These are phyloP conservation scores for Pyrenophora graminea DNA, from an alignment of 2,329 filamentous ascomycete genomes.

Conservation along the genomic window DNA sequence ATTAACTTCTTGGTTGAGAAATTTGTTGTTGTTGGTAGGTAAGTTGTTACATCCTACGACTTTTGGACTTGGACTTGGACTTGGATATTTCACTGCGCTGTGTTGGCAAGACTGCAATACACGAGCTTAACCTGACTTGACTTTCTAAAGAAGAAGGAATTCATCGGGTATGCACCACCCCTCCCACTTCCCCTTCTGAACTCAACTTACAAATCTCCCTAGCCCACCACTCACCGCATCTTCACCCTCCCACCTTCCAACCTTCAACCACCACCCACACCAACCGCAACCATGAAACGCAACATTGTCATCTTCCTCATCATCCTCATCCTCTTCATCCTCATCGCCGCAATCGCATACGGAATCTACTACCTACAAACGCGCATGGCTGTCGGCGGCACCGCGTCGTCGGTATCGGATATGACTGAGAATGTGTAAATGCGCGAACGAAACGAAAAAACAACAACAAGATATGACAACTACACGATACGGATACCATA, in stretches of 20 bases:
- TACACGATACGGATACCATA: neutral
- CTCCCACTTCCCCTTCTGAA: too few species aligned
- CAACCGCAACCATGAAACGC: slow-evolving; percentile 50
- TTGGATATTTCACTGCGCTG: too few species aligned
- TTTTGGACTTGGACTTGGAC: too few species aligned
- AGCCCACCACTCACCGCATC: neutral
- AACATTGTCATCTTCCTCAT: slow-evolving; percentile 59
- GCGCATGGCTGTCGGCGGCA: slow-evolving; percentile 46
- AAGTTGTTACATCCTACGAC: too few species aligned
- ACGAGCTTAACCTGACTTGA: too few species aligned
- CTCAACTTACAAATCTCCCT: too few species aligned
- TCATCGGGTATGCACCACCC: too few species aligned
- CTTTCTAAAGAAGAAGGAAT: too few species aligned
- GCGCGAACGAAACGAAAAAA: neutral
- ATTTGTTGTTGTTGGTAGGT: slow-evolving; percentile 1
- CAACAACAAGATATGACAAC: neutral
- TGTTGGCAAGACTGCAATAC: too few species aligned
- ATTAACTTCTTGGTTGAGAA: neutral
- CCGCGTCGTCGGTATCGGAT: slow-evolving; percentile 36
- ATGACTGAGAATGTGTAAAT: slow-evolving; percentile 28
- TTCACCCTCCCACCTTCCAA: neutral
- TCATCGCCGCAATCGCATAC: slow-evolving; percentile 55
- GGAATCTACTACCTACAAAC: slow-evolving; percentile 56
- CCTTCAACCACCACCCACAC: neutral
- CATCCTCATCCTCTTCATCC: slow-evolving; percentile 58